These are phyloP conservation scores for Trichoderma asperelloides DNA, from an alignment of 495 filamentous ascomycete species.

Conservation along the genomic window DNA sequence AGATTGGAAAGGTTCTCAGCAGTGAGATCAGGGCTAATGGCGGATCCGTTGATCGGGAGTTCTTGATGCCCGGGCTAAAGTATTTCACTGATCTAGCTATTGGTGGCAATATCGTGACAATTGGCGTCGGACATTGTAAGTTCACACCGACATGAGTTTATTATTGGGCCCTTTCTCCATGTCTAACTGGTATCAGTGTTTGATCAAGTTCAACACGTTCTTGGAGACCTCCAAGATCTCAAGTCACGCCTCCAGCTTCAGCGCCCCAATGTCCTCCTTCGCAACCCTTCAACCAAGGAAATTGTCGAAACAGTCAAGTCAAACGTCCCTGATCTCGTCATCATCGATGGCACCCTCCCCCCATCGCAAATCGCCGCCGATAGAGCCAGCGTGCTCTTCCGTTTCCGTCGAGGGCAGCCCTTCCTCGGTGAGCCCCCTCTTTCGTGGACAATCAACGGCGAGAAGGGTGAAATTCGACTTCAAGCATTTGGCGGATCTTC, in stretches of 20 bases:
- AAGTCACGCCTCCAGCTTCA: constrained; percentile 37
- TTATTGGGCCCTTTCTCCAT: background rate
- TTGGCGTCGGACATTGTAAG: constrained; percentile 44
- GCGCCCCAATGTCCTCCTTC: constrained; percentile 30
- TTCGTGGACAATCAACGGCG: constrained; percentile 46
- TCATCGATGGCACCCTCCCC: constrained; percentile 35
- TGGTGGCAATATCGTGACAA: constrained; percentile 44
- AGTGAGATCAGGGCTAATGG: constrained; percentile 36
- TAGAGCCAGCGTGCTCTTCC: constrained; percentile 31
- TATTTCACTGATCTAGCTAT: constrained; percentile 38
- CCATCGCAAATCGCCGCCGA: constrained; percentile 21
- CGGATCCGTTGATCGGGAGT: constrained; percentile 27
- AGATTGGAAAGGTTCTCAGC: constrained; percentile 47
- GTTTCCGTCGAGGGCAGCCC: constrained; percentile 39
- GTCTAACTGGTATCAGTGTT: constrained; percentile 16
- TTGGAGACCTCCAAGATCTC: constrained; percentile 35
- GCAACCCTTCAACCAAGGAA: constrained; percentile 17
- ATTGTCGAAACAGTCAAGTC: constrained; percentile 21
- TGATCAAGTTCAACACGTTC: constrained; percentile 30
- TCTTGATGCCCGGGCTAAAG: constrained; percentile 21
- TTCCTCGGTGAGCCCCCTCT: constrained; percentile 40
- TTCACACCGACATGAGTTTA: background rate
- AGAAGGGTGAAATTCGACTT: constrained; percentile 46
- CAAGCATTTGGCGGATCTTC: constrained; percentile 22
- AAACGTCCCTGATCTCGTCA: constrained; percentile 39